Evolutionary conservation across 805 yeast species (phyloP), one percentile per base, ranked within the genome.

Genomic region (Zygosaccharomyces rouxii): DNA sequence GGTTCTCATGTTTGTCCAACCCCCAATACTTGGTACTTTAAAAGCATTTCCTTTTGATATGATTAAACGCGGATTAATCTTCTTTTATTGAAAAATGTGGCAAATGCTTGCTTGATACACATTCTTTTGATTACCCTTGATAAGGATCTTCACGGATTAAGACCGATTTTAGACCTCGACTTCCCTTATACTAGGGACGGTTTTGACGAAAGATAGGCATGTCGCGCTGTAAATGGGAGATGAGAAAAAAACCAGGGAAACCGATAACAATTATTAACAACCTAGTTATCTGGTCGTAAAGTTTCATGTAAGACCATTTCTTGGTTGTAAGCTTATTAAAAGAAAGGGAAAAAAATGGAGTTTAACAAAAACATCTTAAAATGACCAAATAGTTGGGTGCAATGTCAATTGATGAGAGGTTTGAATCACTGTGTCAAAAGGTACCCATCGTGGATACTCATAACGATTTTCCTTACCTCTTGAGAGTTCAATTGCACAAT

Each of bases 391-490:
- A 38, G 22, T n/a, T 21, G 42, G 11, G 10, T 11, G 9, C 28
- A 6, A 16, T 44, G 18, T 29, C 43, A 18, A 31, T 42, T 3
- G 29, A 42, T 16, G 37, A 44, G 22, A 21, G 25, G 11, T 44
- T 44, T 31, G 43, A 38, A 18, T 16, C 25, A 7, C 38, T 44
- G 4, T 30, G 29, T 14, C 43, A 38, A 18, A 54, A 46, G 5
- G 57, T 56, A 4, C 80, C 81, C 1, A 63, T 77, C 3, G 69
- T 73, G 2, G 81, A 78, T 42, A 69, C 76, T 0, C 76, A 73
- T 42, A 78, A 77, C 53, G 80, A 78, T 50, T 72, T 79, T 55
- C 82, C 83, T 3, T 79, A 74, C 53, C 65, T 74, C 14, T 50
- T 76, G 42, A 62, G 81, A 48, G 64, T 63, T 25, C 78, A 76